A percentile compares a stretch with the other conserved stretches of the same genome.
These are phyloP conservation scores for Russula griseocarnosa DNA, from an alignment of 768 basidiomycete genomes.

Conservation along the genomic window DNA sequence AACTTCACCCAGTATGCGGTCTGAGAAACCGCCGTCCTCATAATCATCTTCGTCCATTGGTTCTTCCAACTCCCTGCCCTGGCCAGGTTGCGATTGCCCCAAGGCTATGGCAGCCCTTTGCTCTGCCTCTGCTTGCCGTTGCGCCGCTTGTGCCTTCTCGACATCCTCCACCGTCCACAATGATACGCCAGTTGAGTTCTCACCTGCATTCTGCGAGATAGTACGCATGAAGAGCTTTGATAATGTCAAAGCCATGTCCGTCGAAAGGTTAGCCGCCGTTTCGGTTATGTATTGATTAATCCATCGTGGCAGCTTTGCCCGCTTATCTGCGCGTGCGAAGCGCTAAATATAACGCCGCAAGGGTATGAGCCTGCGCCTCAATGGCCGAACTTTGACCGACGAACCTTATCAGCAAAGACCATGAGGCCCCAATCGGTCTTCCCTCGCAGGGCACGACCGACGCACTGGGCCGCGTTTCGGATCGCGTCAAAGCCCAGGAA, in stretches of 20 bases:
- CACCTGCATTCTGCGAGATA: slow-evolving; percentile 97
- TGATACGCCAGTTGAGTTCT: slow-evolving; percentile 91
- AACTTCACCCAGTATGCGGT: slow-evolving; percentile 56
- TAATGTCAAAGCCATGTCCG: slow-evolving; percentile 93
- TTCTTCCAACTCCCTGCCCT: slow-evolving; percentile 34
- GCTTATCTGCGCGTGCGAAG: slow-evolving; percentile 87
- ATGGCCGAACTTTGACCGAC: slow-evolving; percentile 16
- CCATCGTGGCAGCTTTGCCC: slow-evolving; percentile 96
- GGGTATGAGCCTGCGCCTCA: slow-evolving; percentile 9
- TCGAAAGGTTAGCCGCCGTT: slow-evolving; percentile 93
- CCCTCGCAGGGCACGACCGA: slow-evolving; percentile 93
- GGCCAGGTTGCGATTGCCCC: slow-evolving; percentile 28
- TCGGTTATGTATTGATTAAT: slow-evolving; percentile 99
- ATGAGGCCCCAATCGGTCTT: slow-evolving; percentile 99
- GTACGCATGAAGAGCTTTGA: slow-evolving; percentile 96
- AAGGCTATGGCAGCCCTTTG: slow-evolving; percentile 40
- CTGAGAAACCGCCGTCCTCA: slow-evolving; percentile 55
- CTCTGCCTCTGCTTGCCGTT: slow-evolving; percentile 59
- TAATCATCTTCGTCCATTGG: slow-evolving; percentile 34
- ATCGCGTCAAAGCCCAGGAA: slow-evolving; percentile 99
- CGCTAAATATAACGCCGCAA: slow-evolving; percentile 46
- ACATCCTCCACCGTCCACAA: slow-evolving; percentile 95
- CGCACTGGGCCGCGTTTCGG: slow-evolving; percentile 98
- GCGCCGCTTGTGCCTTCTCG: slow-evolving; percentile 77
- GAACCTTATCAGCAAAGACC: slow-evolving; percentile 98